Percentiles rank a stretch among this genome's conserved stretches.
phyloP scores from a whole-genome alignment of 2,329 filamentous ascomycete species.

The Fusarium sp. region DNA sequence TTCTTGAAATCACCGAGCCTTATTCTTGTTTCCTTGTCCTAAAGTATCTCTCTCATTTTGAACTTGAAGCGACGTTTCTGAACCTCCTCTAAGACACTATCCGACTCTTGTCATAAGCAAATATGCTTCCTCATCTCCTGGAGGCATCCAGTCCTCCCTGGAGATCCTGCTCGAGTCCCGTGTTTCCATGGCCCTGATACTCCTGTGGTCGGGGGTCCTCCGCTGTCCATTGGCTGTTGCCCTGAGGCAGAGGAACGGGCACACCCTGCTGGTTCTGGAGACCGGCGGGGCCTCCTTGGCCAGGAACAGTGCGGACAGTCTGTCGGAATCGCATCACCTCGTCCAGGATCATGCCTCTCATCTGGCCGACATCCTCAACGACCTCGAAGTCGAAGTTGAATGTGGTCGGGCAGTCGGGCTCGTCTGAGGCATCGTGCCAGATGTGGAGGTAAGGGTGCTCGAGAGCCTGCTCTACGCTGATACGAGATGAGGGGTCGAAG shows the following conservation, averaged over 20 bases:
- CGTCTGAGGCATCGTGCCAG: slow-evolving; percentile 97
- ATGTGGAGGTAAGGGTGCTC: slow-evolving; percentile 97
- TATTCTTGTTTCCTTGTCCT: not conserved
- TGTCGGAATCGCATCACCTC: slow-evolving; percentile 89
- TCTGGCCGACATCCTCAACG: slow-evolving; percentile 92
- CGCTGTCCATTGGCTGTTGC: slow-evolving; percentile 62
- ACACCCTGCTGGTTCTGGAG: slow-evolving; percentile 50
- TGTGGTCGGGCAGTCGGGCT: slow-evolving; percentile 89
- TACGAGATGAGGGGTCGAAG: slow-evolving; percentile 92
- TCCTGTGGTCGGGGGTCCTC: slow-evolving; percentile 69
- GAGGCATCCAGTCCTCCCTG: slow-evolving; percentile 55
- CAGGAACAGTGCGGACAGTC: slow-evolving; percentile 61
- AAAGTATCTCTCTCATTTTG: slow-evolving; percentile 9
- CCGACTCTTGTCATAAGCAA: not conserved
- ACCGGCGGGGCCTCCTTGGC: slow-evolving; percentile 43
- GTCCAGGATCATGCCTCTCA: slow-evolving; percentile 97
- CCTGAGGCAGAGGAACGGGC: slow-evolving; percentile 62
- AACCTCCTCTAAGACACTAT: slow-evolving; percentile 1
- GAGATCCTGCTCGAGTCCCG: slow-evolving; percentile 65
- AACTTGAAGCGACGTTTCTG: not conserved
- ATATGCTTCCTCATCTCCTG: slow-evolving; percentile 43
- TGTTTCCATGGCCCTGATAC: slow-evolving; percentile 57
- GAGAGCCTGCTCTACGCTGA: slow-evolving; percentile 92
- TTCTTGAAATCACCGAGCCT: slow-evolving; percentile 15
- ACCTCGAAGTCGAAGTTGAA: slow-evolving; percentile 99